Percentiles rank a stretch among this genome's conserved stretches.
Conservation (phyloP, 495 filamentous ascomycete species). For the Pyrenopolyporus hunteri region DNA sequence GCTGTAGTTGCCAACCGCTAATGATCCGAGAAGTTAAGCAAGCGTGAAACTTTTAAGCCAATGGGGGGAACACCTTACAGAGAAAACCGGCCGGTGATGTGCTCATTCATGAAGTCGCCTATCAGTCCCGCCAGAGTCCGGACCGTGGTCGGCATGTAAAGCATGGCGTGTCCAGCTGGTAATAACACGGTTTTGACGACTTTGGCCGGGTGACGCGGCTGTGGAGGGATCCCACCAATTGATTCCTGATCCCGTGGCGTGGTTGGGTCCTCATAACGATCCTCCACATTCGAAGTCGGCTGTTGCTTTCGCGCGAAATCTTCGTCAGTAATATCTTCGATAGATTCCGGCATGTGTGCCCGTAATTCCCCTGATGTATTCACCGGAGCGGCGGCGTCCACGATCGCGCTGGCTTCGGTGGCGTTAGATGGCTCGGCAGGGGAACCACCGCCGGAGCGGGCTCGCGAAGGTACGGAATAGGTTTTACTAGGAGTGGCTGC, state of each 20-base stretch:
- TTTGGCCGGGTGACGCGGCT: conserved; percentile 51
- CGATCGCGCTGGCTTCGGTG: conserved; percentile 40
- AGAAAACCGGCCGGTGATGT: conserved; percentile 77
- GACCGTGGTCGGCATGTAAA: conserved; percentile 78
- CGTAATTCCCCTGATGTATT: conserved; percentile 40
- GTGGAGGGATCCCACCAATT: conserved; percentile 46
- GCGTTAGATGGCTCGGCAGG: neutral
- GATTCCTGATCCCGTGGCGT: conserved; percentile 48
- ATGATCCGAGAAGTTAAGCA: conserved; percentile 9
- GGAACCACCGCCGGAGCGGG: neutral
- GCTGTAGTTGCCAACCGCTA: conserved; percentile 83
- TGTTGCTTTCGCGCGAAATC: conserved; percentile 39
- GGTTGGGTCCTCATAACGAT: conserved; percentile 54
- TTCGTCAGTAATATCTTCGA: conserved; percentile 46
- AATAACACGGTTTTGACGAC: conserved; percentile 74
- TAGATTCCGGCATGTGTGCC: conserved; percentile 38
- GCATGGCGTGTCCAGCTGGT: conserved; percentile 82
- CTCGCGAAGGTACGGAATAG: conserved; percentile 9
- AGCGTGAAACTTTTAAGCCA: neutral
- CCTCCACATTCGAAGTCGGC: conserved; percentile 31
- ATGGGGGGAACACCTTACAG: conserved; percentile 45
- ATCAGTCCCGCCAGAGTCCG: conserved; percentile 81
- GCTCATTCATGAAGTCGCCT: conserved; percentile 75
- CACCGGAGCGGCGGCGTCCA: conserved; percentile 56
- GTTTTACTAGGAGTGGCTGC: neutral